Base-by-base conservation (phyloP, 306 rosid genomes). In the Citrullus mucosospermus region DNA sequence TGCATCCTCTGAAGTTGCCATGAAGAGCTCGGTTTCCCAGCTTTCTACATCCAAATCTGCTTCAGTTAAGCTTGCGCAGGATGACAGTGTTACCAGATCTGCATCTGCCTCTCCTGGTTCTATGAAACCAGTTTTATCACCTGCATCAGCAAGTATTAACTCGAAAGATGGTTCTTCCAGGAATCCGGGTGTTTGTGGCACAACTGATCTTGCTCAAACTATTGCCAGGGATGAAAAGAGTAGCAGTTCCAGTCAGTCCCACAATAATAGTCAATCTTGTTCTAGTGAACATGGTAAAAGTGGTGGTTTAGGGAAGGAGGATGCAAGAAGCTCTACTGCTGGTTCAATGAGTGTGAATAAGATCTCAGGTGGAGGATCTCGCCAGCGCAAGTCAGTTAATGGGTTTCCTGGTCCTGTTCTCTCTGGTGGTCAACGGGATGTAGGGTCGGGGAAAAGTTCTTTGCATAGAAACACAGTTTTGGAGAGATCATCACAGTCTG, bases 161-260 rank as follows among this genome's bases (percentile, higher is more conserved):
- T 38, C 79, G 41, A 93, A 88, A 86, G 98, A 91, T 82, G 91
- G 86, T 38, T 86, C 79, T 59, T 25, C 80, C 57, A 86, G 85
- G 80, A 75, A 32, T 48, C 80, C 79, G 78, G 88, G 75, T 80
- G 89, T 85, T 63, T 84, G 83, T 43, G 77, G 83, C n/a, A 56
- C 90, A 1, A 68, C 89, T 34, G 98, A 93, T 81, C 83, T 75
- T 68, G 91, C 97, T 15, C 78, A 82, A 81, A 82, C 91, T 12
- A 81, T 91, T 34, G 86, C 79, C 20, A 91, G 82, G 88, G 98
- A 93, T 83, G 98, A 91, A 79, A 88, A 80, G 81, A 93, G 97
- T 82, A 89, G 98, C 83, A 85, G 97, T 77, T 93, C 98, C 77
- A 91, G 98, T 85, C 97, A 90, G 81, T 91, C 98, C 65, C 95